Conservation (phyloP, 2,329 filamentous ascomycete genomes). For the Colletotrichum neosansevieriae region DNA sequence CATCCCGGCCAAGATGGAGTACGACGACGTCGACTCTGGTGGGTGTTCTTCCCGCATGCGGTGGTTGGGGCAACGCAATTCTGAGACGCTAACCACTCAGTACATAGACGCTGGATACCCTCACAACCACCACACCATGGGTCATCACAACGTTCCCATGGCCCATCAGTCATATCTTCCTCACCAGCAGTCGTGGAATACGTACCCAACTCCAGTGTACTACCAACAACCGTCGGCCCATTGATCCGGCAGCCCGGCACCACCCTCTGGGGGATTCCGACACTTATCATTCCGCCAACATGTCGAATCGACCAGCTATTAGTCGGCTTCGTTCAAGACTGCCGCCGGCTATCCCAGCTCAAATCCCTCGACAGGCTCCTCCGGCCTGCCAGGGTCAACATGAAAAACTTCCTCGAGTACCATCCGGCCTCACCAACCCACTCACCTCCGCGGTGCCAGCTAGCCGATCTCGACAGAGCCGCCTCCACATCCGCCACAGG, state of each 20-base stretch:
- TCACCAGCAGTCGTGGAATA: constrained; percentile 42
- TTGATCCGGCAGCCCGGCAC: constrained; percentile 45
- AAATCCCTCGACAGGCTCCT: constrained; percentile 47
- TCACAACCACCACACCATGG: constrained; percentile 45
- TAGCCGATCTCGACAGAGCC: constrained; percentile 41
- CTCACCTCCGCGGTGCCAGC: constrained; percentile 33
- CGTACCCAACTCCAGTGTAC: constrained; percentile 40
- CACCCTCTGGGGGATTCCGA: constrained; percentile 49
- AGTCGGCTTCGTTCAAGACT: constrained; percentile 51
- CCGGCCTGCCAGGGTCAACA: constrained; percentile 49
- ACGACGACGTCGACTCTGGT: constrained; percentile 49
- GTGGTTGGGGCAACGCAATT: constrained; percentile 41
- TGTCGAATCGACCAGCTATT: constrained; percentile 51
- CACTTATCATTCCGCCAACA: constrained; percentile 47
- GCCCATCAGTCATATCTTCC: constrained; percentile 40
- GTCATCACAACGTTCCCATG: constrained; percentile 39
- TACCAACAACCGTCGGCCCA: constrained; percentile 49
- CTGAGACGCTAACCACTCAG: constrained; percentile 47
- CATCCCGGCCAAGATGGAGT: constrained; percentile 55
- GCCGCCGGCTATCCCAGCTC: constrained; percentile 48
- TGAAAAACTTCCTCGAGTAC: constrained; percentile 50
- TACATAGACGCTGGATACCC: constrained; percentile 49
- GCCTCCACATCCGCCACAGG: constrained; percentile 9
- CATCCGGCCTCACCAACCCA: constrained; percentile 41
- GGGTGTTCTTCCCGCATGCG: constrained; percentile 26